A percentile compares a stretch with the other conserved stretches of the same genome.
These are phyloP conservation scores for Erodium maritimum DNA, from an alignment of 345 rosid species.

Conservation along the genomic window DNA sequence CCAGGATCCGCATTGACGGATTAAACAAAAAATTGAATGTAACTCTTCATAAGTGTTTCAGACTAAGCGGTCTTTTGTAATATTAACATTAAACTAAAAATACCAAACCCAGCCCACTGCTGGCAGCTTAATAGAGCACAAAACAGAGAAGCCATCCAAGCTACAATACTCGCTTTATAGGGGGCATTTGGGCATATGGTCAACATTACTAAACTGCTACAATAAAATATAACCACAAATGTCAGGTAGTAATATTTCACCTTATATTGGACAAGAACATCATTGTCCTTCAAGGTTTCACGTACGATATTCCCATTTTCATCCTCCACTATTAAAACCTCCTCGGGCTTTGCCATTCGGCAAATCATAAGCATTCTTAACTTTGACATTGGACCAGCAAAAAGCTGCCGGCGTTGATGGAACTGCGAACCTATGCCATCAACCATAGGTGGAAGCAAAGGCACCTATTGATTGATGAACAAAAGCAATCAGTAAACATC, in stretches of 20 bases:
- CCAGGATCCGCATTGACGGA: no score
- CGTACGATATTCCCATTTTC: constrained; percentile 99
- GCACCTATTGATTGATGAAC: constrained; percentile 37
- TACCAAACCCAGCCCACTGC: no score
- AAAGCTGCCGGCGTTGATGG: constrained; percentile 82
- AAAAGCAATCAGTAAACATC: constrained; percentile 5
- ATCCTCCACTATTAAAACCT: constrained; percentile 97
- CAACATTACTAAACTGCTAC: background rate
- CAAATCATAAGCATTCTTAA: constrained; percentile 88
- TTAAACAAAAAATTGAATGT: no score
- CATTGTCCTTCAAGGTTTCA: constrained; percentile 98
- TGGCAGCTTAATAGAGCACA: no score
- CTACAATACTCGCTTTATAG: no score
- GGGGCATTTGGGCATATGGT: background rate
- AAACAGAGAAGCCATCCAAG: no score
- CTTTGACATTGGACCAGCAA: constrained; percentile 75
- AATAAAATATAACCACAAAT: background rate
- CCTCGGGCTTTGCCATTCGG: constrained; percentile 99
- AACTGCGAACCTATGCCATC: constrained; percentile 78
- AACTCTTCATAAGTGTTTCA: no score
- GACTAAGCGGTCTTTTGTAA: no score
- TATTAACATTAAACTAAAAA: no score
- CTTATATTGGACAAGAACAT: constrained; percentile 98
- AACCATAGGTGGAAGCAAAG: constrained; percentile 62
- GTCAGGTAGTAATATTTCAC: constrained; percentile 22